These are phyloP conservation scores for Xylaria sp. DNA, from an alignment of 495 filamentous ascomycete genomes.

Conservation along the genomic window DNA sequence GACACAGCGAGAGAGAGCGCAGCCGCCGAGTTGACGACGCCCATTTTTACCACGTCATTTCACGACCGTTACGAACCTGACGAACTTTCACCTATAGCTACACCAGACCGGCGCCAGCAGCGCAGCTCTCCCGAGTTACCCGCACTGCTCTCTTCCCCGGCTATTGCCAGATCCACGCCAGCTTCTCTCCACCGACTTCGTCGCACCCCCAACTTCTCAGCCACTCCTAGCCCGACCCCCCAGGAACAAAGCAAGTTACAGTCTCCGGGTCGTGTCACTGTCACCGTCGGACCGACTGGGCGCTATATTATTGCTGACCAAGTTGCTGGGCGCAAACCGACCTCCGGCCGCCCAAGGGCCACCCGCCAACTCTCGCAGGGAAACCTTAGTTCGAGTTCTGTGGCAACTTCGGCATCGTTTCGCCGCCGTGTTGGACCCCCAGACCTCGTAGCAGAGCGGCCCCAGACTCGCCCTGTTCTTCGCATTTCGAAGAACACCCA, in stretches of 20 bases:
- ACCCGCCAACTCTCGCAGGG: constrained; percentile 53
- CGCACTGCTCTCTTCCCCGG: constrained; percentile 38
- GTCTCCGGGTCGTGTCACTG: constrained; percentile 44
- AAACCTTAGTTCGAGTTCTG: constrained; percentile 49
- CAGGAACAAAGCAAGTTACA: constrained; percentile 42
- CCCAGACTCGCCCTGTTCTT: constrained; percentile 45
- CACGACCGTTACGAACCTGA: constrained; percentile 54
- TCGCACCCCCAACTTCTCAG: constrained; percentile 55
- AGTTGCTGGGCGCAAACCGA: constrained; percentile 29
- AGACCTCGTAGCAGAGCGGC: constrained; percentile 30
- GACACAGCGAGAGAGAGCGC: constrained; percentile 43
- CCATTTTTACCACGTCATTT: constrained; percentile 38
- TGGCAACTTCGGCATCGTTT: constrained; percentile 43
- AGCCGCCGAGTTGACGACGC: constrained; percentile 52
- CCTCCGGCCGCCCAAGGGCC: constrained; percentile 32
- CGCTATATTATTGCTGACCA: constrained; percentile 35
- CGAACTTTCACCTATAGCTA: constrained; percentile 40
- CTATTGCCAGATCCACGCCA: constrained; percentile 44
- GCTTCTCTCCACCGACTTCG: constrained; percentile 52
- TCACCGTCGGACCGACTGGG: constrained; percentile 38
- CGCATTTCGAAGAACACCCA: constrained; percentile 56
- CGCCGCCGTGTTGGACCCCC: constrained; percentile 33
- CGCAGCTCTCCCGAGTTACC: constrained; percentile 41
- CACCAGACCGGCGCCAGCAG: constrained; percentile 53
- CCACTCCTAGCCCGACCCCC: constrained; percentile 49